Percentiles rank a stretch among this genome's conserved stretches.
These are phyloP conservation scores for Amoebophrya sp. DNA, from an alignment of 169 alveolate genomes.

Conservation along the genomic window DNA sequence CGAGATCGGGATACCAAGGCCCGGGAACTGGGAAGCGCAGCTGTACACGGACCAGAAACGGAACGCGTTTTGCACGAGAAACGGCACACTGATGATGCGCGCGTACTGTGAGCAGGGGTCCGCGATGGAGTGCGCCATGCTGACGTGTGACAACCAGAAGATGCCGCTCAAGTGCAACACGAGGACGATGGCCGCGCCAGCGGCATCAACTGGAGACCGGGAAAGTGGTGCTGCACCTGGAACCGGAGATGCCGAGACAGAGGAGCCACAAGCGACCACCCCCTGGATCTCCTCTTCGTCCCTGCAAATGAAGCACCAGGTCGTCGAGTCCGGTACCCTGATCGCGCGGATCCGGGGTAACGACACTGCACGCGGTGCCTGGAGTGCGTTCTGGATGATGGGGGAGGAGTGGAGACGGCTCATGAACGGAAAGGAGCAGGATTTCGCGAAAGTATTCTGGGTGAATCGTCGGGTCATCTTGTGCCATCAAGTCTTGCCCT, in stretches of 20 bases:
- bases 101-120: background rate
- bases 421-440: background rate
- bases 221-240: too few relatives aligned
- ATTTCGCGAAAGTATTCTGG: too few relatives aligned
- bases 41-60: background rate
- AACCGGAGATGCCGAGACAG: too few relatives aligned
- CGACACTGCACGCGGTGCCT: background rate
- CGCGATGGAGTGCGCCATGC: background rate
- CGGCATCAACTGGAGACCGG: background rate
- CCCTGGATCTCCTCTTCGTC: background rate
- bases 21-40: conserved; percentile 25
- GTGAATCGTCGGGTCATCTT: too few relatives aligned
- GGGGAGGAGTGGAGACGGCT: background rate
- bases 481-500: too few relatives aligned
- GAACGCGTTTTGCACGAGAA: background rate
- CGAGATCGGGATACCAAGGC: background rate
- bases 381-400: background rate
- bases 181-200: background rate
- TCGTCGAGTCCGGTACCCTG: background rate
- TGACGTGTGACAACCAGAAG: background rate
- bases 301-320: background rate
- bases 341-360: background rate
- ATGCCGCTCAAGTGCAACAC: background rate
- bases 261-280: background rate
- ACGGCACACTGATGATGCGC: background rate